phyloP scores from a whole-genome alignment of 2,329 filamentous ascomycete genomes.

The Taxawa tesnikishii region DNA sequence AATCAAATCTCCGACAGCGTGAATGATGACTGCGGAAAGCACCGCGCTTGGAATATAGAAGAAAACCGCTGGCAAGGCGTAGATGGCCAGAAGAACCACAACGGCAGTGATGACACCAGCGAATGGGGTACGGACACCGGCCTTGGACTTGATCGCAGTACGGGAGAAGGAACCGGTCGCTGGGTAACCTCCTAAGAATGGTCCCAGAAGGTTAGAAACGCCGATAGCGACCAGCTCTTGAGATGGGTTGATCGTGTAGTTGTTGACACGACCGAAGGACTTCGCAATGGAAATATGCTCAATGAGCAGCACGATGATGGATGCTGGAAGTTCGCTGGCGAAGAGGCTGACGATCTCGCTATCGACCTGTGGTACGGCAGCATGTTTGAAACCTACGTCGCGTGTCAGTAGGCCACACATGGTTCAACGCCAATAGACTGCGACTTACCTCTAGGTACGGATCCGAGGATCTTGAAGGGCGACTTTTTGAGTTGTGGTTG shows the following conservation, averaged over 20 bases:
- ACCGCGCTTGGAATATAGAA: slow-evolving; percentile 80
- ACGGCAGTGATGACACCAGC: slow-evolving; percentile 79
- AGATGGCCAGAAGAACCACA: slow-evolving; percentile 80
- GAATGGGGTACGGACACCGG: slow-evolving; percentile 82
- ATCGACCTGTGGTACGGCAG: slow-evolving; percentile 59
- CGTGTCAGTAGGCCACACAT: no score
- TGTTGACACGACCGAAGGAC: slow-evolving; percentile 90
- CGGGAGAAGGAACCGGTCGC: slow-evolving; percentile 92
- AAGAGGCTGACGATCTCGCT: slow-evolving; percentile 55
- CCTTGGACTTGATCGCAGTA: slow-evolving; percentile 94
- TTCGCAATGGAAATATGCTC: slow-evolving; percentile 97
- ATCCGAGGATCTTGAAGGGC: slow-evolving; percentile 61
- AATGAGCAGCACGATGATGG: slow-evolving; percentile 87
- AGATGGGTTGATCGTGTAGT: slow-evolving; percentile 89
- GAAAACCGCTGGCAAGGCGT: slow-evolving; percentile 77
- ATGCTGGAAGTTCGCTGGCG: slow-evolving; percentile 61
- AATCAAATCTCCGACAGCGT: slow-evolving; percentile 86
- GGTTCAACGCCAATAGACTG: no score
- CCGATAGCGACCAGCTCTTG: slow-evolving; percentile 95
- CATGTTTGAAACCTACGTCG: slow-evolving; percentile 77
- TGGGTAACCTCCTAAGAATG: slow-evolving; percentile 84
- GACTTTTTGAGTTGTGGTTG: slow-evolving; percentile 22
- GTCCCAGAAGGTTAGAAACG: slow-evolving; percentile 76
- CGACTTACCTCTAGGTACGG: slow-evolving; percentile 74
- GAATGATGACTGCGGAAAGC: slow-evolving; percentile 83